Percentiles rank a stretch among this genome's conserved stretches.
Conservation (phyloP, 176 grass and related monocot genomes). For the Zoysia japonica region DNA sequence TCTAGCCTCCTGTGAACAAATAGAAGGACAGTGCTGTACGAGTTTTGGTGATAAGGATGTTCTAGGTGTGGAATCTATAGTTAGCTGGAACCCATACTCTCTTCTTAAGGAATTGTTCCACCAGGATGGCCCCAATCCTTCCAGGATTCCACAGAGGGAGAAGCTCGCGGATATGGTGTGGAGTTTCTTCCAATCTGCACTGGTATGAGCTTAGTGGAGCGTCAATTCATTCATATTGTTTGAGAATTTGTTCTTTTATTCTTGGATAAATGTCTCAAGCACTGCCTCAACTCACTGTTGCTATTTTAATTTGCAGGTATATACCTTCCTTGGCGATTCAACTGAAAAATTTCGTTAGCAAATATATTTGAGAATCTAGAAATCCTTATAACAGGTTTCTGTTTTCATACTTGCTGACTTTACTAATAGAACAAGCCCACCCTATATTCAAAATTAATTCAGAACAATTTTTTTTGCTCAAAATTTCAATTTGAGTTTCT, state of each 20-base stretch:
- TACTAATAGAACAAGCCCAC: slow-evolving; percentile 17
- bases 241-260: neutral
- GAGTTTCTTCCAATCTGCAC: slow-evolving; percentile 10
- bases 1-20: slow-evolving; percentile 25
- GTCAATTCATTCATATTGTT: slow-evolving; percentile 25
- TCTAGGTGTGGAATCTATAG: neutral
- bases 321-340: slow-evolving; percentile 10
- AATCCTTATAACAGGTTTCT: neutral
- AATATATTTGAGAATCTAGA: neutral
- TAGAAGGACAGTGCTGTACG: slow-evolving; percentile 24
- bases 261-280: slow-evolving; percentile 1
- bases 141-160: slow-evolving; percentile 29
- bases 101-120: slow-evolving; percentile 33
- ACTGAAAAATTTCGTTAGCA: slow-evolving; percentile 9
- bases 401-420: slow-evolving; percentile 3
- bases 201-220: neutral
- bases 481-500: neutral
- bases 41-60: slow-evolving; percentile 15
- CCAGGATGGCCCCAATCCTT: slow-evolving; percentile 18
- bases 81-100: slow-evolving; percentile 24
- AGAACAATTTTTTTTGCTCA: neutral
- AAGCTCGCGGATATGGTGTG: slow-evolving; percentile 15
- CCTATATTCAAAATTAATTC: neutral
- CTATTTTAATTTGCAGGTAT: neutral
- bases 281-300: slow-evolving; percentile 4